Base-by-base conservation (phyloP, 192 early-diverging fungal genomes). In the Lobulomyces angularis region DNA sequence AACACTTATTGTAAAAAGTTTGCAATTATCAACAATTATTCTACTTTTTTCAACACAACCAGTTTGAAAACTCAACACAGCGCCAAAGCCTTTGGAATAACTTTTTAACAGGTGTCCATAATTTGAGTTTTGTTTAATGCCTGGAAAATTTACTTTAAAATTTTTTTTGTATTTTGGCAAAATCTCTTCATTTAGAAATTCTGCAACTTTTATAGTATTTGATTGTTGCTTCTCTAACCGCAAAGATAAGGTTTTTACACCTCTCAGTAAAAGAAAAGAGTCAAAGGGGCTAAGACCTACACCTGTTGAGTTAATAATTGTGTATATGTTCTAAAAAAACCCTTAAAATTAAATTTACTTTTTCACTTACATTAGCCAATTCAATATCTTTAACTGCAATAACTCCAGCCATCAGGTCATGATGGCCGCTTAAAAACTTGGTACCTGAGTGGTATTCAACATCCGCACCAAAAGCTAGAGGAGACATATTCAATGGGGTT, bases 341-440 rank as follows among this genome's bases (percentile, higher is more conserved):
- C 0, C 3, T n/a, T n/a, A n/a, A n/a, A n/a, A n/a, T n/a, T n/a
- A n/a, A n/a, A 35, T 18, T 25, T 45, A n/a, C 16, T 43, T 25
- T 47, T 45, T 19, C 12, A 41, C 62, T 60, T 61, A 84, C 81
- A 47, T 88, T 80, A 5, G 68, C 88, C 23, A 93, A 68, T 8
- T 71, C 51, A 23, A 69, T 67, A 24, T 74, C 62, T 24, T 75
- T 69, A 48, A 78, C 74, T 3, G 84, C 90, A 45, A 95, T 81
- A 0, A 95, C 86, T 27, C 94, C 94, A n/a, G 89, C 89, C 88
- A 95, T 95, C 53, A 95, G 72, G 56, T 97, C 94, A 58, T 95
- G 90, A 68, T 97, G 94, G 5, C 94, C 94, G 21, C 79, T 80
- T 9, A 97, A 73, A 63, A 89, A 97, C 64, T 97, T 97, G 38